phyloP scores from a whole-genome alignment of 2,329 filamentous ascomycete species.

The Phaeoacremonium minimum region DNA sequence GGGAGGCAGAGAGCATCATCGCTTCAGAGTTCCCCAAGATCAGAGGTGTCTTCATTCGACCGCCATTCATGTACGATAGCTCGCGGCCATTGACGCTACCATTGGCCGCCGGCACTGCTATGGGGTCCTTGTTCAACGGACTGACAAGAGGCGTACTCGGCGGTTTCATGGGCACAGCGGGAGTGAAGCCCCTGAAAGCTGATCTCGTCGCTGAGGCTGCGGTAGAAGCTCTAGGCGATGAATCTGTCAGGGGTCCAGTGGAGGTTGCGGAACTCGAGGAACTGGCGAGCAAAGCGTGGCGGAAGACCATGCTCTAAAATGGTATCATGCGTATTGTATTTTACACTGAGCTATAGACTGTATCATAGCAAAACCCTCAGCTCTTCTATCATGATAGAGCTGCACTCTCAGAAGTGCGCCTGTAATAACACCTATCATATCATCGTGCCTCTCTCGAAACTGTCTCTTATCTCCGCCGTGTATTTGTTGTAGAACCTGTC shows the following conservation, averaged over 20 bases:
- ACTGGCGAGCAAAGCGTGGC: constrained; percentile 78
- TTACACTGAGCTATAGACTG: not conserved
- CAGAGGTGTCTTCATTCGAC: constrained; percentile 76
- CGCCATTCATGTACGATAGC: constrained; percentile 85
- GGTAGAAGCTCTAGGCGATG: constrained; percentile 79
- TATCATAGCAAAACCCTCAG: not conserved
- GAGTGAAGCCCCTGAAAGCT: constrained; percentile 80
- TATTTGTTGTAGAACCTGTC: constrained; percentile 98
- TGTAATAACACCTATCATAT: no score
- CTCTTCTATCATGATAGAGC: not conserved
- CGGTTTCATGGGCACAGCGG: constrained; percentile 75
- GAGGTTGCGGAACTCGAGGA: constrained; percentile 77
- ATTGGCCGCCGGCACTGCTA: constrained; percentile 72
- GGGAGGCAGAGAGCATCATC: constrained; percentile 81
- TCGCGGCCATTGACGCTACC: constrained; percentile 79
- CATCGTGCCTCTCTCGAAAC: constrained; percentile 95
- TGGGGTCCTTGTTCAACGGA: constrained; percentile 72
- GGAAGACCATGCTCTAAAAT: constrained; percentile 77
- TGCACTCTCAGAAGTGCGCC: constrained; percentile 9
- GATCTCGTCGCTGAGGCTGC: constrained; percentile 86
- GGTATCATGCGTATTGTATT: not conserved
- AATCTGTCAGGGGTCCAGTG: constrained; percentile 67
- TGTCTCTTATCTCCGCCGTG: constrained; percentile 93
- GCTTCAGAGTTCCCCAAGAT: constrained; percentile 67
- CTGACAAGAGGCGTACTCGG: constrained; percentile 72